Evolutionary conservation across 2,329 filamentous ascomycete genomes (phyloP).

Genomic region (Epichloe elymi): DNA sequence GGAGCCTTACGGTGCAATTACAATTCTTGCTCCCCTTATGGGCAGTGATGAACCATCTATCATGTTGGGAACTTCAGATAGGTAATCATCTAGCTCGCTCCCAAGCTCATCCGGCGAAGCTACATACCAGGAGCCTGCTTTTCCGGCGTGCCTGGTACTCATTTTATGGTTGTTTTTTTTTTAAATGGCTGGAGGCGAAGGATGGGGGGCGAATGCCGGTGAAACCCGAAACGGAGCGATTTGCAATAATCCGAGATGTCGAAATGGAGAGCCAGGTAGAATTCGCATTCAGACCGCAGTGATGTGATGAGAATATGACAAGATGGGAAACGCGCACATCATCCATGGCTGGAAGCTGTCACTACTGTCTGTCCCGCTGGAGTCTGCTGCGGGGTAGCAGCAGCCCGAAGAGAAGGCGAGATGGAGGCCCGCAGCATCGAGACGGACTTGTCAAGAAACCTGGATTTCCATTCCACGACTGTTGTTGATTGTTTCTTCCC

Average conservation of each 20-base stretch:
- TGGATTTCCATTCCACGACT: no score
- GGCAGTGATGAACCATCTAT: constrained; percentile 51
- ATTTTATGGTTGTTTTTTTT: background rate
- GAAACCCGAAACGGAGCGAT: no score
- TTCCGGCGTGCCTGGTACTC: constrained; percentile 23
- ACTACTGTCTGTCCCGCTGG: background rate
- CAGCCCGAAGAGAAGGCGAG: background rate
- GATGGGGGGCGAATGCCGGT: background rate
- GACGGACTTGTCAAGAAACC: no score
- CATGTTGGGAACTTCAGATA: constrained; percentile 55
- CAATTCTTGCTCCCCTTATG: constrained; percentile 59
- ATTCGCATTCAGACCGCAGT: background rate
- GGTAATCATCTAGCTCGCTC: constrained; percentile 58
- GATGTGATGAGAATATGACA: background rate
- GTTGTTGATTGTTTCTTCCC: no score
- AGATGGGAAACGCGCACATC: background rate
- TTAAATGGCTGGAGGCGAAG: no score
- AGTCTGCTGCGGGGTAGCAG: background rate
- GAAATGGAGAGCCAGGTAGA: background rate
- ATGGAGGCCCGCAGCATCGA: no score
- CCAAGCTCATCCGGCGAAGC: constrained; percentile 45
- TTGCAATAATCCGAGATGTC: background rate
- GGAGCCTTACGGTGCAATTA: constrained; percentile 80
- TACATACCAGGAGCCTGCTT: constrained; percentile 84
- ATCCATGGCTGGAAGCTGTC: background rate